Evolutionary conservation across 108 stramenopile species (phyloP).

Genomic region (Pseudonitzschia pungens): DNA sequence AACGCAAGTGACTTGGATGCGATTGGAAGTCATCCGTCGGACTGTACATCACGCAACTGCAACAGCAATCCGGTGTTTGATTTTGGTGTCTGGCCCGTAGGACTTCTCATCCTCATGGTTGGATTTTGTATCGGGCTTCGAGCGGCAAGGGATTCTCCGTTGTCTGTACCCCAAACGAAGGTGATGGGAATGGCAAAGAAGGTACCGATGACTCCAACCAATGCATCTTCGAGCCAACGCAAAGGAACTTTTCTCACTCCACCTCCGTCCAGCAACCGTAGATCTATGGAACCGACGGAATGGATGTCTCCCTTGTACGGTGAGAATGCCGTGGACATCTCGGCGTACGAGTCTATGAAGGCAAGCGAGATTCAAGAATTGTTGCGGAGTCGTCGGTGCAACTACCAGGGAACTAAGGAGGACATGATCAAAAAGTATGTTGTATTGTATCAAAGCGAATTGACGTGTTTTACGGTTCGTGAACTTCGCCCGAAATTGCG

Average conservation of each 20-base stretch:
- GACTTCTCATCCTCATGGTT: not conserved
- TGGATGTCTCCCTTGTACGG: constrained; percentile 15
- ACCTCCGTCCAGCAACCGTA: not conserved
- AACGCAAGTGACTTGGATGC: no score
- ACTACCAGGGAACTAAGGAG: not conserved
- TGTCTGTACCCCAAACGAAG: not conserved
- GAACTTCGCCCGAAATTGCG: constrained; percentile 22
- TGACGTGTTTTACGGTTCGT: constrained; percentile 2
- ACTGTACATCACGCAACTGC: no score
- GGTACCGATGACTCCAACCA: not conserved
- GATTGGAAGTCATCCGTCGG: no score
- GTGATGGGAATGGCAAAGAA: not conserved
- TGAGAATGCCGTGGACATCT: constrained; percentile 1
- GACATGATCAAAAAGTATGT: not conserved
- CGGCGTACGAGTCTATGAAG: constrained; percentile 5
- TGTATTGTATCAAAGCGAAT: constrained; percentile 5
- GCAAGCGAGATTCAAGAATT: not conserved
- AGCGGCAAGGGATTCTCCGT: not conserved
- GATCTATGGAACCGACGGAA: not conserved
- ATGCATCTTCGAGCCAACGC: not conserved
- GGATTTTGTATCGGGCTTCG: not conserved
- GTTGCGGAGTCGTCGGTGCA: constrained; percentile 1
- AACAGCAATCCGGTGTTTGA: not conserved
- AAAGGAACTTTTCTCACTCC: constrained; percentile 1
- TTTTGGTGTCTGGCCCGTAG: not conserved